Conservation (phyloP, 371 early-diverging fungal species). For the Conidiobolus incongruus region DNA sequence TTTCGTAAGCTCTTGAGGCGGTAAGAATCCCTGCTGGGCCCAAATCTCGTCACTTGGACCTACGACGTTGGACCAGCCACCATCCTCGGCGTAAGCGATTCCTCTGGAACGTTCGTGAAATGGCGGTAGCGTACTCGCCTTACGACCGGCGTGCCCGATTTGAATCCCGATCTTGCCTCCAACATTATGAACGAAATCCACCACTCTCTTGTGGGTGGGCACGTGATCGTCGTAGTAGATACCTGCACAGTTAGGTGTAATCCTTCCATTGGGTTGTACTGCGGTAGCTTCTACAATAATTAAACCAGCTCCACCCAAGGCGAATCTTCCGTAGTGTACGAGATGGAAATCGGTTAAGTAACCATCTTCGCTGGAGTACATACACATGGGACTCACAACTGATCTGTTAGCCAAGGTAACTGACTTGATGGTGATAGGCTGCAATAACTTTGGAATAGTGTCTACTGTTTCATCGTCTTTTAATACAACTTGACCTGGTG, state of each 20-base stretch:
- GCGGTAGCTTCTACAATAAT: conserved; percentile 61
- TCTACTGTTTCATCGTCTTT: too few relatives aligned
- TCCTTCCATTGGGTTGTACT: conserved; percentile 47
- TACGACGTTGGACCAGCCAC: conserved; percentile 57
- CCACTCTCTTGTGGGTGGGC: conserved; percentile 24
- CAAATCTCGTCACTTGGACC: conserved; percentile 38
- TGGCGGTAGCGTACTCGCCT: conserved; percentile 9
- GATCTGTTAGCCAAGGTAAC: conserved; percentile 43
- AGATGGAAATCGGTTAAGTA: conserved; percentile 40
- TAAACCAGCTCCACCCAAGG: conserved; percentile 45
- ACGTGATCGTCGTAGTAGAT: conserved; percentile 65
- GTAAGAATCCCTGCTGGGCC: conserved; percentile 12
- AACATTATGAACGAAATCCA: conserved; percentile 31
- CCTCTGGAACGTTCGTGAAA: neutral
- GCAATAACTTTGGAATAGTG: conserved; percentile 30
- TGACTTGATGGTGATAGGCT: conserved; percentile 28
- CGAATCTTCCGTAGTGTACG: conserved; percentile 39
- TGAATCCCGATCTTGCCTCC: conserved; percentile 47
- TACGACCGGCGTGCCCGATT: conserved; percentile 63
- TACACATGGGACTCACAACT: conserved; percentile 61
- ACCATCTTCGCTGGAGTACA: too few relatives aligned
- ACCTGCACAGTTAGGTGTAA: conserved; percentile 49
- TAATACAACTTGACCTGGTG: too few relatives aligned
- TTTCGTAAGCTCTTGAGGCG: conserved; percentile 29
- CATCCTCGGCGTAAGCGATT: conserved; percentile 11